Evolutionary conservation across 2,329 filamentous ascomycete genomes (phyloP).

Genomic region (Alternaria infectoria): DNA sequence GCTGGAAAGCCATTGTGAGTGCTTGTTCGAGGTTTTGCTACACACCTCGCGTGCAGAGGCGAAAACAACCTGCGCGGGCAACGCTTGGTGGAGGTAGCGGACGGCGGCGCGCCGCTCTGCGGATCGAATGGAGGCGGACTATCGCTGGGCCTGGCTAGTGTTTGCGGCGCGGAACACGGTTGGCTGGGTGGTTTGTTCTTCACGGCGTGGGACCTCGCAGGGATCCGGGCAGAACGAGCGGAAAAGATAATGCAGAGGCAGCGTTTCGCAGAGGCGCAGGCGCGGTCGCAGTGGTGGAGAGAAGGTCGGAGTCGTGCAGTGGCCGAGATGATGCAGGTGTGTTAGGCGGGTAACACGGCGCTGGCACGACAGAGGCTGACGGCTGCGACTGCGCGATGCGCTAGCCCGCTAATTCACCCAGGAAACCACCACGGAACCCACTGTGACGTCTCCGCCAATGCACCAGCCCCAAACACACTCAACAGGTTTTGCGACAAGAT

Average conservation of each 20-base stretch:
- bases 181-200: constrained; percentile 6
- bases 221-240: neutral
- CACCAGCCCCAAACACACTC: constrained; percentile 10
- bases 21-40: constrained; percentile 3
- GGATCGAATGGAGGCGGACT: constrained; percentile 11
- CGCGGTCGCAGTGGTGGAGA: neutral
- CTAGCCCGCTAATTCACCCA: constrained; percentile 14
- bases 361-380: constrained; percentile 21
- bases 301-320: neutral
- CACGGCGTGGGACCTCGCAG: neutral
- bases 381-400: constrained; percentile 8
- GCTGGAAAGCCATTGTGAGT: constrained; percentile 29
- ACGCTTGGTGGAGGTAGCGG: constrained; percentile 3
- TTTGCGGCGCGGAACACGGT: constrained; percentile 1
- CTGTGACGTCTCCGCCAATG: constrained; percentile 18
- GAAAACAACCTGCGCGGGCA: constrained; percentile 5
- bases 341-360: constrained; percentile 13
- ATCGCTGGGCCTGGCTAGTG: constrained; percentile 3
- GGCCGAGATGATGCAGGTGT: constrained; percentile 5
- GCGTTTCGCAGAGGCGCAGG: constrained; percentile 2
- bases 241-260: neutral
- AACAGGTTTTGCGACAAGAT: constrained; percentile 13
- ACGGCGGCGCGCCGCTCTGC: constrained; percentile 21
- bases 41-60: constrained; percentile 13
- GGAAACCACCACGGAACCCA: constrained; percentile 11